Evolutionary conservation across 345 rosid species (phyloP), one percentile per base, ranked within the genome.

Genomic region (Corymbia maculata): DNA sequence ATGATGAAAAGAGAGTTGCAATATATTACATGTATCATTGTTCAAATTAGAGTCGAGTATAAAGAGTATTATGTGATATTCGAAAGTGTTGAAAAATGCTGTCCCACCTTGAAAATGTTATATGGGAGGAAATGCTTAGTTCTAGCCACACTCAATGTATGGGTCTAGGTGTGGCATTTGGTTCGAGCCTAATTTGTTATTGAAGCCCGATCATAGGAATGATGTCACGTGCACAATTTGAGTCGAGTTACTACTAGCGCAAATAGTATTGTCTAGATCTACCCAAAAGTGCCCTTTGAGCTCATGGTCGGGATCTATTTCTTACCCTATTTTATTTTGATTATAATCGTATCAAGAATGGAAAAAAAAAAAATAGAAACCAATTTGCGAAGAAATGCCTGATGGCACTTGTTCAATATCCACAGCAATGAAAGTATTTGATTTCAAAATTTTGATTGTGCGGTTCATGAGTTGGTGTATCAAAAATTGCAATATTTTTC

Each of bases 241-340:
- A 30, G 2, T 66, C 4, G 42, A 15, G 44, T 32, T 68, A 11
- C 6, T 21, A 32, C 0, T 6, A 11, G 44, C 11, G 5, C 9
- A 66, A 7, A 28, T 61, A 28, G 32, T 12, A 61, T 28, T 13
- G 32, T 61, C n/a, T 13, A n/a, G 6, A 61, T 3, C 12, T 28
- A 15, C 4, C 4, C 4, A 0, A 1, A 61, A 12, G 6, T 6
- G 0, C n/a, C 50, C 6, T 82, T 47, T 7, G 3, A n/a, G 10
- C 52, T 24, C 0, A 0, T 47, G n/a, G n/a, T 82, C 0, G 86
- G 10, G 1, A 4, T 36, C 17, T 80, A 21, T 49, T 80, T 59
- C 68, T 59, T 80, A 19, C 85, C 44, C 85, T 2, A 36, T 80
- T 36, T 36, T 44, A 17, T 80, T 80, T 44, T 2, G 2, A 3